Base-by-base conservation (phyloP, 2,329 filamentous ascomycete genomes). In the Alternaria ventricosa region DNA sequence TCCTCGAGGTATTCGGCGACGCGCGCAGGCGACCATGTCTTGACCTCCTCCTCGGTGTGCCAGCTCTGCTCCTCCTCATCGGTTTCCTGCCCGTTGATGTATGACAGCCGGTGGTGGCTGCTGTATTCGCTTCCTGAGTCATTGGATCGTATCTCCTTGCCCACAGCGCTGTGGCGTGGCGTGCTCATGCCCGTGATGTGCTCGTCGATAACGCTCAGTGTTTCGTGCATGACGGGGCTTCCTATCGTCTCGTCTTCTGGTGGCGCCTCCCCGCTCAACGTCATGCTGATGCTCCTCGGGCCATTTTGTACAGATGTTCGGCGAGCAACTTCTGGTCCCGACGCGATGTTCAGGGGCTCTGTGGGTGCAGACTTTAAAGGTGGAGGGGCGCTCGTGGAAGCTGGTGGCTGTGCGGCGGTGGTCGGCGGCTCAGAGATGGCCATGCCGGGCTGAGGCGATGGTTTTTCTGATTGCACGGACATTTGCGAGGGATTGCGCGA, bases 51-150 rank as follows among this genome's bases (percentile, higher is more conserved):
- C 73, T 89, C 86, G 2, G 85, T 91, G 70, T 93, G 89, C n/a
- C 86, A 76, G 12, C 82, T 86, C 30, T 92, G 89, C 72, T 96
- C 93, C 79, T 98, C 96, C 74, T 97, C 94, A 72, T 98, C 95
- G 1, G 94, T 97, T 80, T 97, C 95, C 67, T 97, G 91, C 41
- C 95, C 96, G 69, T 96, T 92, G 66, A 98, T 95, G 78, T 97
- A 97, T 2, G 95, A 97, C 71, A 95, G 82, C 43, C 94, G 89
- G 71, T 92, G 89, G 59, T 92, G 89, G 64, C 88, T 92, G 80
- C 94, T 97, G 80, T 97, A 97, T 78, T 97, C 93, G 81, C 93
- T 97, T 54, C 90, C 92, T 2, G 94, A 96, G 78, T 96, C 93
- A 66, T 89, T 93, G 18, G 64, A 80, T 59, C 85, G 74, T 68